Percentiles rank a stretch among this genome's conserved stretches.
phyloP scores from a whole-genome alignment of 148 eudicot species.

The Salicornia ramosissima region DNA sequence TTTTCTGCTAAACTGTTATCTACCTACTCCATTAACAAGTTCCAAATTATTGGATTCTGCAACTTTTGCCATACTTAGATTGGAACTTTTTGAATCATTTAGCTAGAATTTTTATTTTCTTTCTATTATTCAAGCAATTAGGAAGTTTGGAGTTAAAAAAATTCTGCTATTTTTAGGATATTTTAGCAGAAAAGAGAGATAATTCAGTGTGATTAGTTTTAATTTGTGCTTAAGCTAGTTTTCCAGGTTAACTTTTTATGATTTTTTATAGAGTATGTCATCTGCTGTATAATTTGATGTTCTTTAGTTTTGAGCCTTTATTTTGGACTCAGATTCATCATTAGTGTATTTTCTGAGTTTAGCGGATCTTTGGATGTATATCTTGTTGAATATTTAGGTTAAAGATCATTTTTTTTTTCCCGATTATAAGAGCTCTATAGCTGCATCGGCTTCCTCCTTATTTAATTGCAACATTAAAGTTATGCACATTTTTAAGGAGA shows the following conservation, averaged over 20 bases:
- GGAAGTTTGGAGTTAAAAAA: not conserved
- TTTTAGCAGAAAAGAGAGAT: not conserved
- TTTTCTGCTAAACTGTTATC: not conserved
- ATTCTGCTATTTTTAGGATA: not conserved
- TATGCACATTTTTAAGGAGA: too few species aligned
- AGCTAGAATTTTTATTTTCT: too few species aligned
- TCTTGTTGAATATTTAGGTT: too few species aligned
- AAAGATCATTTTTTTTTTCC: too few species aligned
- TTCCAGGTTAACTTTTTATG: too few species aligned
- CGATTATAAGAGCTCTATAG: too few species aligned
- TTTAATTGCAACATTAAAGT: too few species aligned
- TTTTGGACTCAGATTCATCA: not conserved
- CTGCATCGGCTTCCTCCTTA: too few species aligned
- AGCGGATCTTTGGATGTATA: not conserved
- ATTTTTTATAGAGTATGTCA: not conserved
- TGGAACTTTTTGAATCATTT: not conserved
- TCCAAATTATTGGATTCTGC: constrained; percentile 9
- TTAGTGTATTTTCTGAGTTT: not conserved
- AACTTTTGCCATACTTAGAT: not conserved
- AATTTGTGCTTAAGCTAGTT: constrained; percentile 1
- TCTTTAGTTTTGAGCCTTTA: too few species aligned
- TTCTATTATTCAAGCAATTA: not conserved
- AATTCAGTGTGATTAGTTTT: not conserved
- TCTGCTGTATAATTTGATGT: constrained; percentile 1
- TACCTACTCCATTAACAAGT: constrained; percentile 1